Conservation (phyloP, 2,329 filamentous ascomycete genomes). For the Curvularia verruculosa region DNA sequence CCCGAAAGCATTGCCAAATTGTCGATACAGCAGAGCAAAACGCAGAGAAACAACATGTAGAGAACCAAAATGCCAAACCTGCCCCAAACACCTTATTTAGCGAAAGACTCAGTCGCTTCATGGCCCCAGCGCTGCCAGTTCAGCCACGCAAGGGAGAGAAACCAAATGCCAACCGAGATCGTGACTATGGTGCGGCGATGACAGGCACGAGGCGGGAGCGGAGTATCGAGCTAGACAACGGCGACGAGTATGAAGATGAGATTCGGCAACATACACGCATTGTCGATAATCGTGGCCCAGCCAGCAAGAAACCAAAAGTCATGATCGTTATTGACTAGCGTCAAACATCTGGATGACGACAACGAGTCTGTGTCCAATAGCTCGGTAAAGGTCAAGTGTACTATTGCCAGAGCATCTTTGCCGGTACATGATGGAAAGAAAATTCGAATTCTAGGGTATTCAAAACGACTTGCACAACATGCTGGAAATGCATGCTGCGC, state of each 20-base stretch:
- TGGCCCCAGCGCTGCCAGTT: constrained; percentile 25
- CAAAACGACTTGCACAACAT: not conserved
- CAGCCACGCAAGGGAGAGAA: not conserved
- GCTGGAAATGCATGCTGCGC: not conserved
- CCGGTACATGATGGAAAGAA: not conserved
- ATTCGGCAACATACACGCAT: constrained; percentile 19
- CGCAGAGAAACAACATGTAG: constrained; percentile 5
- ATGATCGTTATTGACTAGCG: constrained; percentile 29
- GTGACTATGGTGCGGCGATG: not conserved
- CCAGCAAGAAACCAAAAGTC: constrained; percentile 26
- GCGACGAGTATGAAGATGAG: constrained; percentile 23
- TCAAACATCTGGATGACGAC: no score
- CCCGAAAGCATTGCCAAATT: constrained; percentile 54
- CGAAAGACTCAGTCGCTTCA: constrained; percentile 22
- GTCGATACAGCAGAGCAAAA: constrained; percentile 44
- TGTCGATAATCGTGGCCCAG: not conserved
- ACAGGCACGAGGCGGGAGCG: constrained; percentile 20
- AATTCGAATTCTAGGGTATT: not conserved
- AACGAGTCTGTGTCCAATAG: no score
- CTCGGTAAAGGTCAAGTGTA: not conserved
- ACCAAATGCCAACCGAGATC: not conserved
- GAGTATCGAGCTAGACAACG: constrained; percentile 20
- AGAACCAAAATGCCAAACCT: constrained; percentile 6
- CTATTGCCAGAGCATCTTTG: not conserved
- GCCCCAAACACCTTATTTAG: not conserved